phyloP scores from a whole-genome alignment of 2,329 filamentous ascomycete species.

The Phoma herbarum region DNA sequence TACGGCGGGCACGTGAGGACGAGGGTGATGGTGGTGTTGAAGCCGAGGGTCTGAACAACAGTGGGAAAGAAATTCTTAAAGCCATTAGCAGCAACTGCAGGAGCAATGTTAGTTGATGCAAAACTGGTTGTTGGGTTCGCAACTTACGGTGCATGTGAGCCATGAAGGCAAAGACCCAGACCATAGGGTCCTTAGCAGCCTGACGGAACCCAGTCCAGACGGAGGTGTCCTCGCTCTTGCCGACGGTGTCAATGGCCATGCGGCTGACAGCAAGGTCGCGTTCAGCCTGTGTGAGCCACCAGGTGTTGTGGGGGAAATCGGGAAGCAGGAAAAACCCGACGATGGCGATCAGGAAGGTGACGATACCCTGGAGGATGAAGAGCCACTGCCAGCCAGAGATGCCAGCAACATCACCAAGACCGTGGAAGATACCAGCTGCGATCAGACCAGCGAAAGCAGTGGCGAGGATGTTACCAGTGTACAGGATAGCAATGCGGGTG shows the following conservation, averaged over 20 bases:
- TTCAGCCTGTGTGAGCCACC: conserved; percentile 52
- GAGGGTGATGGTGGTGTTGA: conserved; percentile 62
- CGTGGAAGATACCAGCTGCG: conserved; percentile 68
- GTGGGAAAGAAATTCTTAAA: conserved; percentile 68
- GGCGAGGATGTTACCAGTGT: conserved; percentile 73
- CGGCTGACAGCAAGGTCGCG: conserved; percentile 51
- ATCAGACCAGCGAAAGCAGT: conserved; percentile 75
- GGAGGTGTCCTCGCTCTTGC: conserved; percentile 52
- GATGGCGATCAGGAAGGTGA: conserved; percentile 70
- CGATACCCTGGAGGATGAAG: conserved; percentile 74
- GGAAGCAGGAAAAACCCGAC: conserved; percentile 68
- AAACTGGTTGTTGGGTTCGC: too few relatives aligned
- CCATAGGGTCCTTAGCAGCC: conserved; percentile 53
- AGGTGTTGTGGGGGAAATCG: conserved; percentile 67
- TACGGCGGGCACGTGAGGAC: conserved; percentile 55
- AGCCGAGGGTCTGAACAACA: conserved; percentile 69
- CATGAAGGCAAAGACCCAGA: conserved; percentile 52
- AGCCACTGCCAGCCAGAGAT: conserved; percentile 71
- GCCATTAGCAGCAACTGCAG: conserved; percentile 23
- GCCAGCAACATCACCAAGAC: conserved; percentile 67
- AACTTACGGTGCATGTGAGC: conserved; percentile 45
- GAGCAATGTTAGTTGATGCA: too few relatives aligned
- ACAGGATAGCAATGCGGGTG: conserved; percentile 71
- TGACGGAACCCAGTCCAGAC: conserved; percentile 53
- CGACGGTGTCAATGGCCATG: conserved; percentile 50